Evolutionary conservation across 345 rosid species (phyloP).

Genomic region (Hirschfeldia incana): DNA sequence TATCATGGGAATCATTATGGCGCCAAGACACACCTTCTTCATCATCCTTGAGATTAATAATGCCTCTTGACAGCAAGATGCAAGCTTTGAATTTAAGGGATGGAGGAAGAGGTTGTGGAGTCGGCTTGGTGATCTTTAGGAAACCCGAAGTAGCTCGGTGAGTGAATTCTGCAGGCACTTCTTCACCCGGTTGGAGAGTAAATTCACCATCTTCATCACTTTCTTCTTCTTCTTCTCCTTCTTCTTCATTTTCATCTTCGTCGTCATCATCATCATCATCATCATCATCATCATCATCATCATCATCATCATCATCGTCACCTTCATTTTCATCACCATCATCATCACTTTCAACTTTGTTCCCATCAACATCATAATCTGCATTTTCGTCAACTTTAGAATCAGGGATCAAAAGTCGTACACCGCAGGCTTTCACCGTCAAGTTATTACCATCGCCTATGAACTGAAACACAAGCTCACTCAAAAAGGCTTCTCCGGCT

Average conservation of each 20-base stretch:
- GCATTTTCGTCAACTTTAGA: background rate
- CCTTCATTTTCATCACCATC: background rate
- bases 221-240: background rate
- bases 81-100: conserved; percentile 3
- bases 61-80: background rate
- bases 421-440: background rate
- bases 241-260: background rate
- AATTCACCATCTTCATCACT: background rate
- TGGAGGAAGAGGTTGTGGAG: background rate
- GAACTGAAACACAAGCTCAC: background rate
- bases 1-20: background rate
- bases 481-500: background rate
- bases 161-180: conserved; percentile 1
- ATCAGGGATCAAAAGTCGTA: background rate
- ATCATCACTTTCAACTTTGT: background rate
- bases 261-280: no score
- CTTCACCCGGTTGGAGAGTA: background rate
- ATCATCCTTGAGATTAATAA: background rate
- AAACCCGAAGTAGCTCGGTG: background rate
- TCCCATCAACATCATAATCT: no score
- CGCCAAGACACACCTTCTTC: background rate
- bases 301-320: background rate
- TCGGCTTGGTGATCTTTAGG: background rate
- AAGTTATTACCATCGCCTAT: background rate
- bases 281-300: background rate